Evolutionary conservation across 164 flowering plant species (phyloP), one percentile per base, ranked within the genome.

Genomic region (Malania oleifera): DNA sequence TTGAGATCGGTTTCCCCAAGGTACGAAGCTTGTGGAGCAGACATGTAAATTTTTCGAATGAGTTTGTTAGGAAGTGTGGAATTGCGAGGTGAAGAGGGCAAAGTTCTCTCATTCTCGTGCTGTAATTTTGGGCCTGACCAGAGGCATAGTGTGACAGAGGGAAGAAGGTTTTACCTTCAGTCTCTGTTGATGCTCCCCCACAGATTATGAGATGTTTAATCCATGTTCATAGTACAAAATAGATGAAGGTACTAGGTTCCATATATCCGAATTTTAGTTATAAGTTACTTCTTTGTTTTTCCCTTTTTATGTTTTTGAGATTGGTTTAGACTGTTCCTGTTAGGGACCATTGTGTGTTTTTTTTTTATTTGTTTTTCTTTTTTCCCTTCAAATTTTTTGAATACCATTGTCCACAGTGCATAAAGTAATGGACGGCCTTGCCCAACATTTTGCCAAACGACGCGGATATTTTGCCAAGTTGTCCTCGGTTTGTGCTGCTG

Each of bases 81-180:
- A 56, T 79, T 26, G 44, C 65, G 68, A 71, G 59, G 61, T 80
- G 72, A 73, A 58, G 61, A 50, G 64, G 44, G 63, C 63, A 28
- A 62, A 70, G 61, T 34, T 48, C 61, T 48, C 62, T 38, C 65
- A 37, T 61, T 34, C 26, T 34, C 26, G 24, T 10, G 29, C 23
- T 60, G 52, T 54, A 56, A 58, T 61, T 65, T 56, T 39, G 60
- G 41, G 44, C 24, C 60, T 55, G 51, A 57, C 13, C 37, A 40
- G 56, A 50, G 53, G 12, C 39, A 46, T n/a, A 27, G 59, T 46
- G 24, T 41, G 62, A 67, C 55, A 60, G 75, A 69, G 81, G 67
- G 82, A 78, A 78, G 80, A 74, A 74, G 82, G 75, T 66, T 63
- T 50, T 56, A 75, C 69, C 77, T 73, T 80, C 85, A 77, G 84